Evolutionary conservation across 2,329 filamentous ascomycete species (phyloP), one percentile per base, ranked within the genome.

Genomic region (Fusarium pseudoanthophilum): DNA sequence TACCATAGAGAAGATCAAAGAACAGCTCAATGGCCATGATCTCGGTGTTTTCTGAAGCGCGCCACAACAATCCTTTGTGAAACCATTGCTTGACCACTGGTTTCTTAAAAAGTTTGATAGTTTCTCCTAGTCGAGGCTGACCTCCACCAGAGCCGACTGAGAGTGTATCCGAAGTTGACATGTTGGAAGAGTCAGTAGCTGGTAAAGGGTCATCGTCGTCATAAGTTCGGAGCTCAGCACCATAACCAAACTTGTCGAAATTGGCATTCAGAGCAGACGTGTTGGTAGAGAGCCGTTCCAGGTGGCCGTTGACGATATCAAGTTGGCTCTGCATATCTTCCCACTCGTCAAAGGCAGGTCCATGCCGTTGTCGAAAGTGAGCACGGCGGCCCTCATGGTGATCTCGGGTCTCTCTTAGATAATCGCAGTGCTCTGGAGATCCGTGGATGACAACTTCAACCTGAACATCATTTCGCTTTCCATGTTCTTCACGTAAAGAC

Each of bases 61-160:
- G 84, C 90, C 90, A 92, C 13, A 92, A 80, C 18, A 92, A 83
- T 1, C 89, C 90, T 66, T 89, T 88, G 77, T 92, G 89, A 75
- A 91, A 91, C 80, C 91, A 92, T 81, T 92, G 90, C 65, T 89
- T 85, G 7, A 92, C 84, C 11, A 88, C 85, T 1, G 90, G 90
- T 69, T 84, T 85, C 77, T 88, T 88, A 78, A 89, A 90, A 65
- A 92, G 80, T 76, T 86, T 87, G 76, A 91, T 85, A 3, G 85
- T 83, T 53, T 80, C 62, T 81, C 86, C 79, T 18, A 67, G 73
- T 60, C 83, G 83, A 52, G 55, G 45, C 18, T 74, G 73, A 37
- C 70, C 66, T 28, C 61, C 62, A 26, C 64, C 64, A 18, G 75
- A 77, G 18, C 53, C 53, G 40, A 75, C 60, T 82, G 74, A 77